Evolutionary conservation across 2,329 filamentous ascomycete species (phyloP).

Genomic region (Teratosphaeria zuluensis): DNA sequence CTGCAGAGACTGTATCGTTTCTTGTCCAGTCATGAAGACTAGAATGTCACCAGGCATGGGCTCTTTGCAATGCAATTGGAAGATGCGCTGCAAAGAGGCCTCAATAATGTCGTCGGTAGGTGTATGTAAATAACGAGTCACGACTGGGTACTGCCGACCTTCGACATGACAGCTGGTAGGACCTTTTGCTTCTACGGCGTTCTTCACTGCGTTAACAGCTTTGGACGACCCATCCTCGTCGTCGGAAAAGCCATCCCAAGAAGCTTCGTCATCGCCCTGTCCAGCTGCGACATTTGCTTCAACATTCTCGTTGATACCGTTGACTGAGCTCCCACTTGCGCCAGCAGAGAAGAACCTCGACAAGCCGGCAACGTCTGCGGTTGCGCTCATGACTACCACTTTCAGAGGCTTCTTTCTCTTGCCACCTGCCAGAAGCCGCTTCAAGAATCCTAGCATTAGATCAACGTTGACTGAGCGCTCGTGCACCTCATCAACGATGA

Average conservation of each 20-base stretch:
- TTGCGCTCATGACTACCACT: constrained; percentile 94
- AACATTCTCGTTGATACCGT: neutral
- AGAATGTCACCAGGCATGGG: constrained; percentile 90
- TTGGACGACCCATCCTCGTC: constrained; percentile 5
- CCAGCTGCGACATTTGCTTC: neutral
- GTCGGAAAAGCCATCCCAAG: constrained; percentile 18
- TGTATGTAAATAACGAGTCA: constrained; percentile 61
- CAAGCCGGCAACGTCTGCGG: constrained; percentile 75
- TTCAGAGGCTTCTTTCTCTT: constrained; percentile 64
- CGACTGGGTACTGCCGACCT: constrained; percentile 79
- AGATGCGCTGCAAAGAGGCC: constrained; percentile 67
- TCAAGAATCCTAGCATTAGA: constrained; percentile 77
- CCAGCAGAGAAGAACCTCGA: constrained; percentile 57
- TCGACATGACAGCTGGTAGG: constrained; percentile 57
- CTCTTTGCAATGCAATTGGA: constrained; percentile 78
- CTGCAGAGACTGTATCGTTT: constrained; percentile 78
- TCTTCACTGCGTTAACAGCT: neutral
- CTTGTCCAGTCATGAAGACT: constrained; percentile 85
- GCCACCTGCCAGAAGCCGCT: constrained; percentile 45
- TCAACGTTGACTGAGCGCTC: constrained; percentile 94
- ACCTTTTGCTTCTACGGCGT: neutral
- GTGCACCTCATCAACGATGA: constrained; percentile 94
- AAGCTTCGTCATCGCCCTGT: constrained; percentile 2
- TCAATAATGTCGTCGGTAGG: constrained; percentile 77
- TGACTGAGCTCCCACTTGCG: constrained; percentile 17